Evolutionary conservation across 768 basidiomycete species (phyloP).

Genomic region (Trametes punicea): DNA sequence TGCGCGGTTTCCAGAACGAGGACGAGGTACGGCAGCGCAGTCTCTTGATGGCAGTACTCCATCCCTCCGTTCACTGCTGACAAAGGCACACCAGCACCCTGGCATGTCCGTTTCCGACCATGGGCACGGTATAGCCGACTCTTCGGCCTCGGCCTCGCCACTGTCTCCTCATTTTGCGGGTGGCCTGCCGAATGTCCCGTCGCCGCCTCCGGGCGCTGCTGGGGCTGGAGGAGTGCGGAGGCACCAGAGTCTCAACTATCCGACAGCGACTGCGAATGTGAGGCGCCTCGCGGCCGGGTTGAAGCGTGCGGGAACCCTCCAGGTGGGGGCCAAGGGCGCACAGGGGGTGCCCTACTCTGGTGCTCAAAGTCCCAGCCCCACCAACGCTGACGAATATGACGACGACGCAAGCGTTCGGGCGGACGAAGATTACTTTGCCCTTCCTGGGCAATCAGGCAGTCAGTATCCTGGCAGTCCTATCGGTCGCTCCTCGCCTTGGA

Average conservation of each 20-base stretch:
- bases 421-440: constrained; percentile 47
- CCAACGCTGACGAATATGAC: constrained; percentile 58
- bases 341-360: constrained; percentile 26
- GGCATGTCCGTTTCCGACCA: constrained; percentile 30
- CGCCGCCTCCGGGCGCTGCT: constrained; percentile 55
- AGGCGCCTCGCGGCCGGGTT: constrained; percentile 53
- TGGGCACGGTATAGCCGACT: constrained; percentile 45
- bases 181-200: constrained; percentile 49
- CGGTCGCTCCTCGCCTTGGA: constrained; percentile 68
- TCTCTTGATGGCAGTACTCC: neutral
- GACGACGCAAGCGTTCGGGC: constrained; percentile 47
- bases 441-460: constrained; percentile 35
- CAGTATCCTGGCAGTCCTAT: constrained; percentile 54
- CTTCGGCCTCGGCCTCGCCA: constrained; percentile 50
- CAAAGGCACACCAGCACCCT: constrained; percentile 32
- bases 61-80: constrained; percentile 7
- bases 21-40: constrained; percentile 52
- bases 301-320: constrained; percentile 75
- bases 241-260: constrained; percentile 77
- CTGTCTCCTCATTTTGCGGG: constrained; percentile 58
- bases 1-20: constrained; percentile 54
- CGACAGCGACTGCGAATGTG: constrained; percentile 47
- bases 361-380: constrained; percentile 41
- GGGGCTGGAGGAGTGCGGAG: constrained; percentile 68
- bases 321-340: constrained; percentile 41